Conservation (phyloP, 108 stramenopile genomes). For the Cyclotella choctawhatcheeana region DNA sequence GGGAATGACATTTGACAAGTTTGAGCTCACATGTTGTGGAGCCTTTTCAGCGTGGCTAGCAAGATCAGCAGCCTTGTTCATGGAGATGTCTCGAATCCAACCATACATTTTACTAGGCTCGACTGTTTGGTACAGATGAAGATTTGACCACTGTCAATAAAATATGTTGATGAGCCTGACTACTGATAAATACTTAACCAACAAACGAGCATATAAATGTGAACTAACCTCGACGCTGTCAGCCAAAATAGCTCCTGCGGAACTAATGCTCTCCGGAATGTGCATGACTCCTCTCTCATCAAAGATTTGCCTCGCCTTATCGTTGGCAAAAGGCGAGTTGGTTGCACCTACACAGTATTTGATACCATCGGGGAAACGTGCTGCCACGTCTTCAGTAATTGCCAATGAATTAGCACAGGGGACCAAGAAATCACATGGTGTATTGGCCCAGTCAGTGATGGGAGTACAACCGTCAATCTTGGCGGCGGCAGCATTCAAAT, state of each 20-base stretch:
- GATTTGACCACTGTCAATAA: constrained; percentile 32
- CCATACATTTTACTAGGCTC: constrained; percentile 48
- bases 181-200: neutral
- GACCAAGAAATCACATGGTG: constrained; percentile 44
- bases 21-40: constrained; percentile 10
- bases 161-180: neutral
- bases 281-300: constrained; percentile 36
- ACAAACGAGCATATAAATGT: neutral
- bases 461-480: constrained; percentile 42
- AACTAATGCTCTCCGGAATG: constrained; percentile 47
- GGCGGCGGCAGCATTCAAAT: constrained; percentile 25
- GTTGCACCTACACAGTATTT: constrained; percentile 47
- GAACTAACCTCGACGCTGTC: constrained; percentile 34
- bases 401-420: constrained; percentile 48
- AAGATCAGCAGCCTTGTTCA: constrained; percentile 31
- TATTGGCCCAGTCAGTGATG: constrained; percentile 38
- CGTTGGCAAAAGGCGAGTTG: constrained; percentile 42
- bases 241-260: constrained; percentile 50
- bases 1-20: constrained; percentile 19
- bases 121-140: constrained; percentile 49
- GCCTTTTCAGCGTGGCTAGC: constrained; percentile 23
- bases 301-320: constrained; percentile 36
- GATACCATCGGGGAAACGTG: constrained; percentile 32
- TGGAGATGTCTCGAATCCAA: constrained; percentile 43
- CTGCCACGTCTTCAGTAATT: constrained; percentile 40